phyloP scores from a whole-genome alignment of 192 early-diverging fungal species.

The Funneliformis geosporum region DNA sequence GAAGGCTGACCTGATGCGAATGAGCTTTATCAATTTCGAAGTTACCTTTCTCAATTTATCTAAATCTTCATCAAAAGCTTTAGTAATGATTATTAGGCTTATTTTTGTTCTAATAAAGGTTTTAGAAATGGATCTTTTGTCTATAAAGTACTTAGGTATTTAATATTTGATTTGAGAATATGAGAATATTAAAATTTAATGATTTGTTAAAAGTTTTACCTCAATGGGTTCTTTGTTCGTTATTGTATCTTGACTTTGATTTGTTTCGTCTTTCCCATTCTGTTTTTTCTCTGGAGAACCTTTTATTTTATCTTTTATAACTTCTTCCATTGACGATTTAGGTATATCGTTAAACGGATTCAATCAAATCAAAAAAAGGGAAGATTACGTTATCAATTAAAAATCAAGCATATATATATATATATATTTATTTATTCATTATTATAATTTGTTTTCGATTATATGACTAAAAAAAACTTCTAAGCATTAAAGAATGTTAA shows the following conservation, averaged over 20 bases:
- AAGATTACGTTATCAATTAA: no score
- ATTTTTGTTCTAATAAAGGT: conserved; percentile 17
- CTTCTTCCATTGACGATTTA: not conserved
- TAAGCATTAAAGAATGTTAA: no score
- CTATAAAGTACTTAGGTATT: not conserved
- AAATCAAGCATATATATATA: no score
- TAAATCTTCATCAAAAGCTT: conserved; percentile 44
- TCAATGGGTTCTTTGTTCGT: not conserved
- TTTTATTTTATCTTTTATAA: not conserved
- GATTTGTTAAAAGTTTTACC: not conserved
- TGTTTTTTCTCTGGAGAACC: not conserved
- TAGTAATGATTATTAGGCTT: conserved; percentile 36
- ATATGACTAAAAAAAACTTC: no score
- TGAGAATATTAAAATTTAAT: not conserved
- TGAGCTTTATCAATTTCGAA: no score
- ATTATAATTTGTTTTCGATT: no score
- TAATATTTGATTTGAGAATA: not conserved
- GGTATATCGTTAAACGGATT: no score
- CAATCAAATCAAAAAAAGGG: no score
- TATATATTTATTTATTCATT: no score
- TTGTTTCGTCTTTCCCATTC: not conserved
- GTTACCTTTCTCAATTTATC: conserved; percentile 44
- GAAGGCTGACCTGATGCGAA: no score
- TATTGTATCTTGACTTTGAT: not conserved
- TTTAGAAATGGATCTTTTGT: conserved; percentile 2